A percentile compares a stretch with the other conserved stretches of the same genome.
These are phyloP conservation scores for Pseudogymnoascus sp. DNA, from an alignment of 2,329 filamentous ascomycete genomes.

Conservation along the genomic window DNA sequence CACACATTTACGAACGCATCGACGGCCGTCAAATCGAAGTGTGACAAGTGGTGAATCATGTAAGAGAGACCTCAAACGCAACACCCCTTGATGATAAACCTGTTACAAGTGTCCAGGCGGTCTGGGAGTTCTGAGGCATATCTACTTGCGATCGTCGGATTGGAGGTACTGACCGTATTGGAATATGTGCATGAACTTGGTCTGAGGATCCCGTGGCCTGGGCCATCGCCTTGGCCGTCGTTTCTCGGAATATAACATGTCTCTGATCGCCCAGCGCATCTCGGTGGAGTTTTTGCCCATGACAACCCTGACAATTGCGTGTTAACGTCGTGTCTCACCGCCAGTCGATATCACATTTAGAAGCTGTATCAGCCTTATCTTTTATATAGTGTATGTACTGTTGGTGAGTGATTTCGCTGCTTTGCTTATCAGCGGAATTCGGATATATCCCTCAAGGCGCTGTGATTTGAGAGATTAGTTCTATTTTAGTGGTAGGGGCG, in stretches of 20 bases:
- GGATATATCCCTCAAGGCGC: constrained; percentile 1
- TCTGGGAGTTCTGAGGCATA: neutral
- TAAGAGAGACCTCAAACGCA: neutral
- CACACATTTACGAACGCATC: neutral
- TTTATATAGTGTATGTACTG: neutral
- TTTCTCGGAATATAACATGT: neutral
- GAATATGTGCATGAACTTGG: constrained; percentile 4
- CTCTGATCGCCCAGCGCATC: neutral
- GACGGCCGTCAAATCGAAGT: neutral
- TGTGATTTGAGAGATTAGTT: neutral
- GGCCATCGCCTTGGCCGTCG: neutral
- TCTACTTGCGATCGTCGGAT: neutral
- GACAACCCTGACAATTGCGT: neutral
- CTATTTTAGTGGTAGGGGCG: neutral
- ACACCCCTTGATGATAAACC: neutral
- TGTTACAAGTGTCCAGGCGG: neutral
- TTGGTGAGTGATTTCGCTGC: neutral
- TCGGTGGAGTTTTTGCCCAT: neutral
- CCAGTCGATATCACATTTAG: neutral
- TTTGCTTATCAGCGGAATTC: neutral
- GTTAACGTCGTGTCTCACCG: neutral
- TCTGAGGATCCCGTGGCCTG: neutral
- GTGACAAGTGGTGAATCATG: neutral
- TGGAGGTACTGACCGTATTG: constrained; percentile 2
- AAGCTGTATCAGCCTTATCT: neutral